Evolutionary conservation across 2,329 filamentous ascomycete species (phyloP), one percentile per base, ranked within the genome.

Genomic region (Pseudocercospora musae): DNA sequence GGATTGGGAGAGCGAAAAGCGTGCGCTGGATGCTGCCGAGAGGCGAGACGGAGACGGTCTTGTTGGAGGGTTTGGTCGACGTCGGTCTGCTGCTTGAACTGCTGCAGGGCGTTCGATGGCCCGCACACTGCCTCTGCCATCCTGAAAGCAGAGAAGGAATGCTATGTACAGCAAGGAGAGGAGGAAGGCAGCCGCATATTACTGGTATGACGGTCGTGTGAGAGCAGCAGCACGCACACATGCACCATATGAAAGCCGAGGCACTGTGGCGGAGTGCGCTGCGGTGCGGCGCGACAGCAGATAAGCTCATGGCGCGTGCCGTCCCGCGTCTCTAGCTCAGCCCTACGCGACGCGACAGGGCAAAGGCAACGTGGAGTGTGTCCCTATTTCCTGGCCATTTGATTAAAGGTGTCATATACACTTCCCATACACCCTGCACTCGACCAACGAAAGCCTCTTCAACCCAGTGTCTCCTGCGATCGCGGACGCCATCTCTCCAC

Each of bases 41-140:
- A 78, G 37, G 81, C 76, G 52, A 90, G 71, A 57, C 88, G 87
- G 52, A 90, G 71, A 57, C 88, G 87, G 76, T 92, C 90, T 75
- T 91, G 90, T 72, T 92, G 89, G 54, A 89, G 80, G 9, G 87
- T 87, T 59, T 88, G 82, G 73, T 92, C 89, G 65, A 85, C 82
- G 54, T 87, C 82, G 10, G 85, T 79, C 75, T 92, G 89, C 70
- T 89, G 87, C 70, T 89, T 84, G 73, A 92, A 86, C 71, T 84
- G 88, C 76, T 91, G 89, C 57, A 91, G 84, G 66, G 89, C 84
- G 76, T 90, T 92, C 11, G 89, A 90, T 18, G 89, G 89, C 62
- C 90, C 89, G 74, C 90, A 93, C 60, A 90, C 79, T 69, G 84
- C 82, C 71, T 90, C 87, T 57, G 85, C 81, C 87, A 90, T 90